Evolutionary conservation across 164 flowering plant genomes (phyloP).

Genomic region (Berberis vulgaris): DNA sequence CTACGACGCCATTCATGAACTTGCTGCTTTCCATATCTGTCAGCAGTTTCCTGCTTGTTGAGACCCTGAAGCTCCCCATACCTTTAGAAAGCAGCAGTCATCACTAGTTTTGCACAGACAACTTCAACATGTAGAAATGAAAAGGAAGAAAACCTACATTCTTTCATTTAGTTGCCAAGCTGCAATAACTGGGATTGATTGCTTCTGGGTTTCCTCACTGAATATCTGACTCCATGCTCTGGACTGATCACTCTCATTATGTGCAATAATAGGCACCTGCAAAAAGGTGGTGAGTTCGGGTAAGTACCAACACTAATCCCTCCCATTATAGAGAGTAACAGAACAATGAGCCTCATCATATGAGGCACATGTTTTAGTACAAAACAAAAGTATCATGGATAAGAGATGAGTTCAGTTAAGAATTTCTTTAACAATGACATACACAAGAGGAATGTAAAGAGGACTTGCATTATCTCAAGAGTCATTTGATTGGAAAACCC

Average conservation of each 20-base stretch:
- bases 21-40: constrained; percentile 82
- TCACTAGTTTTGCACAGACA: background rate
- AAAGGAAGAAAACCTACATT: constrained; percentile 41
- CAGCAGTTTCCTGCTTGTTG: constrained; percentile 96
- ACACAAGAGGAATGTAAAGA: too few relatives aligned
- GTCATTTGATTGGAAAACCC: too few relatives aligned
- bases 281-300: background rate
- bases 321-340: background rate
- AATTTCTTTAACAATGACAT: too few relatives aligned
- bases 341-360: too few relatives aligned
- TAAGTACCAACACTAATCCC: background rate
- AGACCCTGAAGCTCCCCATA: constrained; percentile 98
- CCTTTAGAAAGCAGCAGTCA: constrained; percentile 31
- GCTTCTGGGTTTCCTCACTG: constrained; percentile 86
- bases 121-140: background rate
- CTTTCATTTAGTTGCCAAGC: constrained; percentile 97
- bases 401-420: too few relatives aligned
- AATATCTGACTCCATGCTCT: constrained; percentile 75
- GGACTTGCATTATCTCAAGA: too few relatives aligned
- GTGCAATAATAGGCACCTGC: constrained; percentile 87
- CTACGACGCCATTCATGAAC: constrained; percentile 98
- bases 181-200: constrained; percentile 84
- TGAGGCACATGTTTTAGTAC: too few relatives aligned
- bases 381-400: too few relatives aligned
- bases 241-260: constrained; percentile 83